These are phyloP conservation scores for Zopfochytrium polystomum DNA, from an alignment of 371 early-diverging fungal genomes.

Conservation along the genomic window DNA sequence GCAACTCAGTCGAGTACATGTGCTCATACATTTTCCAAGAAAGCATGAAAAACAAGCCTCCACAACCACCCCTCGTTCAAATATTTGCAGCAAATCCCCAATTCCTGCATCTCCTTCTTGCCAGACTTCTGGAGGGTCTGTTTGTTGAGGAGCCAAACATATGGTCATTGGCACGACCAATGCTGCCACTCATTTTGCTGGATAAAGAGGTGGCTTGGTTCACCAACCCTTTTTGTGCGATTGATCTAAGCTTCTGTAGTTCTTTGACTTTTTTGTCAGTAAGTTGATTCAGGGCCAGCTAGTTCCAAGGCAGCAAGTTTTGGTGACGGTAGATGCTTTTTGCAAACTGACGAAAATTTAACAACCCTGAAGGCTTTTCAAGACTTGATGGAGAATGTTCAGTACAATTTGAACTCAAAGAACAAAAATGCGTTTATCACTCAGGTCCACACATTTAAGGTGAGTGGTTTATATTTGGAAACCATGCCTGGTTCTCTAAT, in stretches of 20 bases:
- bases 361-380: constrained; percentile 40
- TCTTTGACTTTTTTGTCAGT: constrained; percentile 62
- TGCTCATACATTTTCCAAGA: constrained; percentile 68
- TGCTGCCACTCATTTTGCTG: constrained; percentile 72
- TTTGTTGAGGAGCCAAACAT: constrained; percentile 78
- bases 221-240: neutral
- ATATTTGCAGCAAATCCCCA: constrained; percentile 56
- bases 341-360: neutral
- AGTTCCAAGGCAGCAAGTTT: constrained; percentile 63
- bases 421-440: constrained; percentile 82
- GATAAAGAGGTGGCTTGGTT: constrained; percentile 58
- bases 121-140: constrained; percentile 66
- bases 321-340: constrained; percentile 53
- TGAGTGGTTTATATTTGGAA: neutral
- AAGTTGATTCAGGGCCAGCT: constrained; percentile 70
- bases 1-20: constrained; percentile 70
- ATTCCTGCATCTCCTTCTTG: constrained; percentile 60
- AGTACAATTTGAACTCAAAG: constrained; percentile 56
- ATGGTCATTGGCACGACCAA: constrained; percentile 79
- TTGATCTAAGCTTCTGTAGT: constrained; percentile 32
- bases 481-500: neutral
- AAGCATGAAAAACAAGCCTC: constrained; percentile 45
- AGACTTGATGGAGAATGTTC: constrained; percentile 66
- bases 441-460: constrained; percentile 61
- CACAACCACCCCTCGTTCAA: constrained; percentile 54